These are phyloP conservation scores for Penicillium sp. DNA, from an alignment of 2,329 filamentous ascomycete species.

Conservation along the genomic window DNA sequence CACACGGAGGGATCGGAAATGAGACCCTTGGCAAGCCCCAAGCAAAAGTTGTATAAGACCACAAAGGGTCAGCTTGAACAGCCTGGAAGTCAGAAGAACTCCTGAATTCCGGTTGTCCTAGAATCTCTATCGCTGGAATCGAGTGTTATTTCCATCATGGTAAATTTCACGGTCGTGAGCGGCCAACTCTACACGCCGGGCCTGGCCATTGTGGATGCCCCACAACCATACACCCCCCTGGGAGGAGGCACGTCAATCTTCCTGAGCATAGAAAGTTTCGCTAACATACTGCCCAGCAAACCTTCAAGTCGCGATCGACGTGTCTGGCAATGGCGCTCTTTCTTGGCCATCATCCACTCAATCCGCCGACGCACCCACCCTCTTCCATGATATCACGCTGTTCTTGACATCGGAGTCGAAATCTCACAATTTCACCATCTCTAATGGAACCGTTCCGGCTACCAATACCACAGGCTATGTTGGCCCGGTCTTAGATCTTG, in stretches of 20 bases:
- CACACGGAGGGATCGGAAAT: constrained; percentile 20
- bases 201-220: constrained; percentile 65
- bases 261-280: neutral
- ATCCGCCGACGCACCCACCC: constrained; percentile 9
- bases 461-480: constrained; percentile 50
- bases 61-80: neutral
- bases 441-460: constrained; percentile 58
- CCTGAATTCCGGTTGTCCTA: too few relatives aligned
- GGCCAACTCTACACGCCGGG: constrained; percentile 71
- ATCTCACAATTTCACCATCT: constrained; percentile 63
- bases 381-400: constrained; percentile 17
- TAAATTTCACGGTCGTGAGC: constrained; percentile 40
- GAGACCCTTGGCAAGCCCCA: constrained; percentile 13
- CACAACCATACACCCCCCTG: constrained; percentile 63
- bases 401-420: constrained; percentile 19
- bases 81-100: too few relatives aligned
- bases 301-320: constrained; percentile 22
- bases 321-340: constrained; percentile 21
- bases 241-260: constrained; percentile 55
- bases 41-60: neutral
- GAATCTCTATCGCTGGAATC: too few relatives aligned
- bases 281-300: constrained; percentile 8
- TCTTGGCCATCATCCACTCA: constrained; percentile 17
- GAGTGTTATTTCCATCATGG: constrained; percentile 4
- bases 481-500: constrained; percentile 63